Evolutionary conservation across 2,329 filamentous ascomycete species (phyloP), one percentile per base, ranked within the genome.

Genomic region (Geosmithia morbida): DNA sequence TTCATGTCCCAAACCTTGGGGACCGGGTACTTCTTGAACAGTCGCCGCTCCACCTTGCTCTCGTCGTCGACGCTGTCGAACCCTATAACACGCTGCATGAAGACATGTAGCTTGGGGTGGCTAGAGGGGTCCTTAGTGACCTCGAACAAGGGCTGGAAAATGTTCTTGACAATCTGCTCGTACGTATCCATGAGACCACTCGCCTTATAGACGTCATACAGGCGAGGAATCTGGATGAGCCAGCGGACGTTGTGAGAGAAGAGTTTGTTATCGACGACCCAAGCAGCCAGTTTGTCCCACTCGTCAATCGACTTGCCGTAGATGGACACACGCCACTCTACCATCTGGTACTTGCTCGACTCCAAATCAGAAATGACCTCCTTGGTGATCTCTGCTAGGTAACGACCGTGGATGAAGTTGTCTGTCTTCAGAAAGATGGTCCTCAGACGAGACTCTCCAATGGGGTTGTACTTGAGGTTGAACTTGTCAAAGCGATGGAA

Each of bases 401-500:
- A 98, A 45, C 90, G 84, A 37, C 92, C 92, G 54, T 95, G 81
- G 60, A 98, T 95, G 63, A 88, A 90, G 61, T 98, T 98, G 66
- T 98, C 92, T 10, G 92, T 98, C 69, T 98, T 98, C 48, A 98
- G 70, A 62, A 98, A 98, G 55, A 98, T 98, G n/a, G 92, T 95
- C 57, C 92, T 81, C 48, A 98, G 70, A 48, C 92, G 82, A 42
- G 92, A 97, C 66, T 98, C 92, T 45, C 92, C 92, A 51, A 98
- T 82, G 1, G 92, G 92, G 56, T 98, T 98, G 62, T 98, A 98
- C 63, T 98, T 98, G 48, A 98, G 71, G 61, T 98, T 98, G 74
- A 98, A 98, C 64, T 98, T 98, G 71, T 98, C 92, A 61, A 98
- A 98, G 3, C 92, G 86, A 65, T 98, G 92, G 68, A 98, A 98